Evolutionary conservation across 164 flowering plant genomes (phyloP).

Genomic region (Hamamelis virginiana): DNA sequence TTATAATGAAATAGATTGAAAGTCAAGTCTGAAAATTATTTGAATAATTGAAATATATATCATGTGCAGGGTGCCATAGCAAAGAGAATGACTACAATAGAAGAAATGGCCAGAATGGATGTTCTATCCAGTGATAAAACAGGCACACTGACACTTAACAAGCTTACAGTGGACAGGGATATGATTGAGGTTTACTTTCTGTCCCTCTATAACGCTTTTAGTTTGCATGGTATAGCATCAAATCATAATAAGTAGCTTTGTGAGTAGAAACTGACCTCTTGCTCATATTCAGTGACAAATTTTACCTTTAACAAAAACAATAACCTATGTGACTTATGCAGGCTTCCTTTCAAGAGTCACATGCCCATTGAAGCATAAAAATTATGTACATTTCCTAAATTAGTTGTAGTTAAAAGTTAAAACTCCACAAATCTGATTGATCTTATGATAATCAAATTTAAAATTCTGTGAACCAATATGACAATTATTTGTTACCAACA

Average conservation of each 20-base stretch:
- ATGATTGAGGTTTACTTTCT: slow-evolving; percentile 80
- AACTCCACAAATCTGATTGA: background rate
- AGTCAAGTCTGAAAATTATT: background rate
- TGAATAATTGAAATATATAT: background rate
- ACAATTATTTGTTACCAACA: background rate
- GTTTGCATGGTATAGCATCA: background rate
- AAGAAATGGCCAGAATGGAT: slow-evolving; percentile 88
- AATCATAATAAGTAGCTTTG: background rate
- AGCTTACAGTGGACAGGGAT: slow-evolving; percentile 60
- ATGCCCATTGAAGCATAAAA: background rate
- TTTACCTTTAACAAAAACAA: background rate
- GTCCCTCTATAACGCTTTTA: no score
- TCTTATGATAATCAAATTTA: background rate
- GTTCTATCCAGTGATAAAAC: slow-evolving; percentile 91
- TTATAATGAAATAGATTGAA: no score
- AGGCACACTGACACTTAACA: slow-evolving; percentile 73
- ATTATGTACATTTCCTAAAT: background rate
- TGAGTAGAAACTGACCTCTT: background rate
- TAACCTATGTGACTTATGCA: background rate
- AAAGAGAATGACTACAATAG: slow-evolving; percentile 86
- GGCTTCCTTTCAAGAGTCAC: background rate
- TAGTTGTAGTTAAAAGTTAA: no score
- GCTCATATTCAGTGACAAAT: background rate
- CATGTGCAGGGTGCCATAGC: slow-evolving; percentile 72
- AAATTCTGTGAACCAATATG: background rate